Evolutionary conservation across 345 rosid genomes (phyloP), one percentile per base, ranked within the genome.

Genomic region (Eutrema japonicum): DNA sequence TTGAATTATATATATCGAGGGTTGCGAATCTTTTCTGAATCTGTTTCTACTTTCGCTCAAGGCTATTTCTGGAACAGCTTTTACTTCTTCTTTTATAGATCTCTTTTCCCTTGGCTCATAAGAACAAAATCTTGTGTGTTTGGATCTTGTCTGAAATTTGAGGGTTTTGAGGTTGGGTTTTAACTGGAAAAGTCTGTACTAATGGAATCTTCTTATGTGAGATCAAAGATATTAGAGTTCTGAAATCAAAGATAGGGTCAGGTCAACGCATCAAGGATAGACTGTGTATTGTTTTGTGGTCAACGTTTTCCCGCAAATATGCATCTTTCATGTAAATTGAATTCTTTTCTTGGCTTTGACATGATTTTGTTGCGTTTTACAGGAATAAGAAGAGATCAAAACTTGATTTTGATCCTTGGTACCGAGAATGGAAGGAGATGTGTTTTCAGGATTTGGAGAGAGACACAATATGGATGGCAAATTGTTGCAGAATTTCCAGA

Each of bases 401-500:
- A 16, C 61, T 49, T 57, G 72, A 69, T 71, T 71, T 49, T 26
- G 54, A 56, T 64, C 11, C 49, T 57, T 33, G 56, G 8, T 41
- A 3, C 12, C 55, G 22, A 33, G 14, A 7, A 92, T 92, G 98
- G 95, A 92, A 63, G 96, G 93, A n/a, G 90, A 83, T 63, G 74
- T 85, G 66, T 82, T 82, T 69, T 81, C 95, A 33, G 84, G 88
- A 52, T 51, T 82, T 13, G 82, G 91, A 32, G 85, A 86, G 10
- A 87, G 85, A n/a, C 78, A 77, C 43, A 86, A 83, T 33, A 69
- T 85, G 60, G 92, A 93, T 50, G 76, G 83, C 47, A 87, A 85
- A 82, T 56, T 83, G 48, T 52, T 89, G 76, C 93, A 89, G 79
- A 83, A 82, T 70, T 89, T 87, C 77, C 91, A 87, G 59, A 87